Evolutionary conservation across 495 filamentous ascomycete species (phyloP), one percentile per base, ranked within the genome.

Genomic region (Neurospora sp.): DNA sequence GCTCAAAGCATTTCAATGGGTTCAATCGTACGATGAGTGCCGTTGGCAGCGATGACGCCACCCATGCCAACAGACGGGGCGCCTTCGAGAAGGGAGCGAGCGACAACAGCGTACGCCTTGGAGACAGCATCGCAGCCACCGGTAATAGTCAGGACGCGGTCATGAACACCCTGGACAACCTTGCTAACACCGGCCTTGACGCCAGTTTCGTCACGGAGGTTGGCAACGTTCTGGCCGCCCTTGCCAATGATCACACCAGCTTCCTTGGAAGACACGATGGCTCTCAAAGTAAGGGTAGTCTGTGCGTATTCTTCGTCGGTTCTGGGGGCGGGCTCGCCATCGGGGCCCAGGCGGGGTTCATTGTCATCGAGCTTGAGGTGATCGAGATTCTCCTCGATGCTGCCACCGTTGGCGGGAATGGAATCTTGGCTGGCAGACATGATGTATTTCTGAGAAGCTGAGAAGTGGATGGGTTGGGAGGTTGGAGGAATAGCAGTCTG

Each of bases 181-280:
- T 98, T 99, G 88, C 94, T 97, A 48, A 99, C 96, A 74, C 96
- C 96, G 74, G 96, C 96, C 82, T 95, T 97, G 70, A 98, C 96
- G 73, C 94, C 96, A 70, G 96, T 99, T 82, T 97, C 94, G 73
- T 99, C 95, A 78, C 96, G 93, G 73, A 99, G 85, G 79, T 98
- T 94, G 35, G 96, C 96, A 48, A 99, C 96, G 78, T 99, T 98
- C 87, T 99, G 97, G 73, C 96, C 96, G 48, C 91, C 94, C 84
- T 98, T 99, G 78, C 96, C 96, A 79, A 99, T 99, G 81, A 99
- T 98, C 72, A 98, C 93, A 76, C 96, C 96, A 71, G 96, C 96
- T 83, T 98, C 96, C 84, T 98, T 98, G 77, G 96, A 96, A 18
- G 95, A 96, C 77, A 99, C 96, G 79, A 99, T 98, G 71, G 96